A percentile compares a stretch with the other conserved stretches of the same genome.
Evolutionary conservation across 768 basidiomycete species (phyloP).

Genomic region (Neoboletus magnificus): DNA sequence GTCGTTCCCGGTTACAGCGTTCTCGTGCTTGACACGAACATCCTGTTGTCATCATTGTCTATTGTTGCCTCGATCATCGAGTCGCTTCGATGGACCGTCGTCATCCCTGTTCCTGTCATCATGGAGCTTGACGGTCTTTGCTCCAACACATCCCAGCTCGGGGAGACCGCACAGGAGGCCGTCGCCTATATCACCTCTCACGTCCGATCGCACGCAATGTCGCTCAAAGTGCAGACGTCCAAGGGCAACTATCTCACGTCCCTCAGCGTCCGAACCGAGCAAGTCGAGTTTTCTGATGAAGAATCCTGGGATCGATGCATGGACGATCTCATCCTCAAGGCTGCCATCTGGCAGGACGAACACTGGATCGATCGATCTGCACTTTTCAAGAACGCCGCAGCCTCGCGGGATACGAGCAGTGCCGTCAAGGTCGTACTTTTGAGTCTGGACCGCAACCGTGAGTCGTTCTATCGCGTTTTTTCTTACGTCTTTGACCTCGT

Average conservation of each 20-base stretch:
- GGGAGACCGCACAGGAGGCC: conserved; percentile 69
- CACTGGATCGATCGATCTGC: conserved; percentile 87
- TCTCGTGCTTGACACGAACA: conserved; percentile 94
- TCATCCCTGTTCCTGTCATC: conserved; percentile 91
- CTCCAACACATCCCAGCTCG: conserved; percentile 60
- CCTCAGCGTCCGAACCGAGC: conserved; percentile 79
- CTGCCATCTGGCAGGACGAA: conserved; percentile 89
- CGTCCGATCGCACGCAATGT: conserved; percentile 67
- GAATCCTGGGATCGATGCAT: conserved; percentile 65
- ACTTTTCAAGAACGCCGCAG: conserved; percentile 48
- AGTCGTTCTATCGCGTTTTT: conserved; percentile 34
- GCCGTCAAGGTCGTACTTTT: conserved; percentile 84
- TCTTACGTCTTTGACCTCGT: conserved; percentile 5
- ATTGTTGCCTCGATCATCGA: conserved; percentile 76
- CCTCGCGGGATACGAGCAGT: conserved; percentile 36
- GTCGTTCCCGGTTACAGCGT: conserved; percentile 84
- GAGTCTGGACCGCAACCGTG: conserved; percentile 89
- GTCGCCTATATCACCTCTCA: conserved; percentile 72
- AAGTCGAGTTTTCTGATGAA: conserved; percentile 64
- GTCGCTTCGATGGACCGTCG: conserved; percentile 77
- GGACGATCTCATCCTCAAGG: conserved; percentile 93
- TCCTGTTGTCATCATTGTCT: conserved; percentile 79
- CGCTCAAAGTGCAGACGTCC: conserved; percentile 92
- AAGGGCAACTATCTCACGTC: conserved; percentile 90
- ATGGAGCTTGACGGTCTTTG: conserved; percentile 96